Base-by-base conservation (phyloP, 306 rosid genomes). In the Elaeagnus macrophylla region DNA sequence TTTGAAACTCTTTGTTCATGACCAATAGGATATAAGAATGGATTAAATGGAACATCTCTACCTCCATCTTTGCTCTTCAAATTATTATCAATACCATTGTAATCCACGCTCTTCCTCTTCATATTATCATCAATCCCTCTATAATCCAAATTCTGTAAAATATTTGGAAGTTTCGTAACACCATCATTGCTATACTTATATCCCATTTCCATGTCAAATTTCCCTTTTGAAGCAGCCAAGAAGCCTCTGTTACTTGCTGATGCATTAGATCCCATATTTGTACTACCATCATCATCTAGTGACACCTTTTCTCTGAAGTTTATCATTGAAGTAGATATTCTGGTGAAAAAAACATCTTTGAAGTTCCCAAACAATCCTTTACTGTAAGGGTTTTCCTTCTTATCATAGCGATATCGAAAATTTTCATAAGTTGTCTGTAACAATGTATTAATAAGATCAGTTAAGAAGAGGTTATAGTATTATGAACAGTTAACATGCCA, bases 381-480 rank as follows among this genome's bases (percentile, higher is more conserved):
- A 9, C 71, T 57, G 45, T 20, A 82, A 11, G 97, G 97, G 41
- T 86, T 91, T 59, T 78, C 82, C 54, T 86, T 86, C 86, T 78
- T 82, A 62, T 91, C 96, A 1, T 91, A 91, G 14, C 88, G 97
- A 51, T 84, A 86, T 20, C 94, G 85, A 49, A 91, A 91, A 56
- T 86, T 91, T 78, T 91, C 97, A 37, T 91, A 86, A 14, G 96
- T 91, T 32, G 97, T 91, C 95, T 91, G 67, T 45, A 13, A 32
- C 0, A 2, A 45, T 1, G 7, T 12, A 14, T 12, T 12, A 14
- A 45, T 45, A 17, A 50, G 1, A 13, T 45, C 15, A 45, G 10
- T 9, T 41, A 5, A 20, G 7, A 43, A 16, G 15, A 45, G 13
- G 12, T 43, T 41, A 41, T 41, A n/a, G n/a, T n/a, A n/a, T n/a